Base-by-base conservation (phyloP, 352 stramenopile genomes). In the Aphanomyces stellatus region DNA sequence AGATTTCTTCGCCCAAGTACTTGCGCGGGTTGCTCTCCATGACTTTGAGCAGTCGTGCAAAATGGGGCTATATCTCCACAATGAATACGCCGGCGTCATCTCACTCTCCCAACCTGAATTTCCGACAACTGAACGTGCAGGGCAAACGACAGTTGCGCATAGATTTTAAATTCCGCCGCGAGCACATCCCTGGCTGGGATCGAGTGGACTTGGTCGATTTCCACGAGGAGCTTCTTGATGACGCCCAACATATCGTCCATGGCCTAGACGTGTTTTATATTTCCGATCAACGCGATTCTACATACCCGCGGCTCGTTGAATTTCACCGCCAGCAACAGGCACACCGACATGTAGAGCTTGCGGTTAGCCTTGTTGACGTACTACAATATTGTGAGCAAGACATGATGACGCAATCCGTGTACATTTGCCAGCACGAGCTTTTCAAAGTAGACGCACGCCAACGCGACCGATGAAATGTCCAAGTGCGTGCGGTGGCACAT, bases 371-470 rank as follows among this genome's bases (percentile, higher is more conserved):
- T 98, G 56, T 91, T 97, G 5, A 99, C 94, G 63, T 96, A 93
- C 75, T 96, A 90, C 49, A 57, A 72, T 89, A n/a, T n/a, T n/a
- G n/a, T n/a, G n/a, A n/a, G n/a, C n/a, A n/a, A n/a, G n/a, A n/a
- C n/a, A n/a, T n/a, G n/a, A n/a, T n/a, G n/a, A n/a, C n/a, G n/a
- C n/a, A n/a, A n/a, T n/a, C n/a, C n/a, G n/a, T n/a, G 59, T 72
- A 96, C 79, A 59, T 93, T 91, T 65, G 87, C 87, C 10, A 99
- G 81, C 56, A 97, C 96, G 15, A 99, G 86, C 56, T 97, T 90
- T 73, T 99, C 96, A 74, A 99, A 99, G 69, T 98, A 98, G 35
- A 98, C 88, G 69, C 91, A 98, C 28, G 94, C 90, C 30, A 98
- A 81, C 15, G 96, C 95, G 31, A 97, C 83, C 0, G 93, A 98